Conservation (phyloP, 768 basidiomycete genomes). For the Pseudohyphozyma bogoriensis region DNA sequence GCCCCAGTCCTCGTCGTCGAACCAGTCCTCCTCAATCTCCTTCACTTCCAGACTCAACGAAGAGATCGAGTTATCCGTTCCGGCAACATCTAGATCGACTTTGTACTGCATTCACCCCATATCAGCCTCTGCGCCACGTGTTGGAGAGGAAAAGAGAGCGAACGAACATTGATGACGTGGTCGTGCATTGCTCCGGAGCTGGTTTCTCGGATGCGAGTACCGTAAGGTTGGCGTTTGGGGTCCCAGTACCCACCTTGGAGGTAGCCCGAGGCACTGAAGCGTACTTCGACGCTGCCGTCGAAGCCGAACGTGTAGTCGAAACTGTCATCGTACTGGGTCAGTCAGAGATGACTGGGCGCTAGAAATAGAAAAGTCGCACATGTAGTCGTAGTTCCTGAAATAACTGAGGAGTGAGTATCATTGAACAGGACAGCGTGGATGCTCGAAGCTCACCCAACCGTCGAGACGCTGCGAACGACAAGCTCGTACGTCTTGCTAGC, state of each 20-base stretch:
- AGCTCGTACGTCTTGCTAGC: constrained; percentile 29
- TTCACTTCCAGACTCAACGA: constrained; percentile 42
- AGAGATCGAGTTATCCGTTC: constrained; percentile 46
- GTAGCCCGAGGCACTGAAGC: constrained; percentile 23
- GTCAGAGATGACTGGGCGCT: background rate
- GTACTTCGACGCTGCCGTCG: constrained; percentile 29
- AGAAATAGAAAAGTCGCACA: background rate
- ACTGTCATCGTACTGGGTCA: too few species aligned
- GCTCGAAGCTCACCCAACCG: too few species aligned
- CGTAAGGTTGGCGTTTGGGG: constrained; percentile 29
- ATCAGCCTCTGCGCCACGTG: too few species aligned
- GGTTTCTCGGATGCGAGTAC: constrained; percentile 32
- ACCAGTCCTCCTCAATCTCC: constrained; percentile 48
- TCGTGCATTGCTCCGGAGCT: constrained; percentile 31
- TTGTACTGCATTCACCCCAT: constrained; percentile 32
- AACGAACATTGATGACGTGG: constrained; percentile 18
- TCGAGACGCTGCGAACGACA: constrained; percentile 18
- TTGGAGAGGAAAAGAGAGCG: background rate
- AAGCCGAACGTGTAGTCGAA: constrained; percentile 21
- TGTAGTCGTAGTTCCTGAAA: constrained; percentile 23
- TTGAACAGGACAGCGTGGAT: too few species aligned
- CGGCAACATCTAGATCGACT: constrained; percentile 58
- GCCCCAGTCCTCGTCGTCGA: constrained; percentile 56
- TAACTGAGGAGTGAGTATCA: too few species aligned
- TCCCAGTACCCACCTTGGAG: constrained; percentile 19